These are phyloP conservation scores for Catenaria anguillulae DNA, from an alignment of 371 early-diverging fungal species.

Conservation along the genomic window DNA sequence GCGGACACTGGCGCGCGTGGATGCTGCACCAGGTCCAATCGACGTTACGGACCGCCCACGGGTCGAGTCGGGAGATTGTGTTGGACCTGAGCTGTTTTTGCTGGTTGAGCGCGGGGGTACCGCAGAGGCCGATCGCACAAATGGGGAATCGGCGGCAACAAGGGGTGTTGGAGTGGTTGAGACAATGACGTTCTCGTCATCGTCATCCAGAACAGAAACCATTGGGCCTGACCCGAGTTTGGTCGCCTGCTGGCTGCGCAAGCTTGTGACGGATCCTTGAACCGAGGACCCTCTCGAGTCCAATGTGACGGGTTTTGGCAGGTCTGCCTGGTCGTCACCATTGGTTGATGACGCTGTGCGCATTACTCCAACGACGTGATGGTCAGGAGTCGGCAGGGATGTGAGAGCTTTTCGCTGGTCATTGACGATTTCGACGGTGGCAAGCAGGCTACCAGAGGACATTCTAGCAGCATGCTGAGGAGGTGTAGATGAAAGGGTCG, in stretches of 20 bases:
- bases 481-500: no score
- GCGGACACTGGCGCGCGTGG: not conserved
- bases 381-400: no score
- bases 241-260: not conserved
- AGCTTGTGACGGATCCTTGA: not conserved
- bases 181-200: not conserved
- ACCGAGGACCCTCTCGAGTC: not conserved
- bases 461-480: no score
- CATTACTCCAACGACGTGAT: no score
- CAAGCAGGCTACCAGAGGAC: no score
- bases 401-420: no score
- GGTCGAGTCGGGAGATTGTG: no score
- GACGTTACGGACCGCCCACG: not conserved
- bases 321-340: no score
- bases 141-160: not conserved
- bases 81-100: no score
- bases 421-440: no score
- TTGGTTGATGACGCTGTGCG: no score
- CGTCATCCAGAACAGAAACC: not conserved
- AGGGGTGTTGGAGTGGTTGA: no score
- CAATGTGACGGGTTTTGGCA: not conserved
- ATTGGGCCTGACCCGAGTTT: not conserved
- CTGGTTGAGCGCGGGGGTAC: not conserved
- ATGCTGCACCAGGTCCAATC: not conserved
- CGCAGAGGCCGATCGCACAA: not conserved